These are phyloP conservation scores for Coemansia furcata DNA, from an alignment of 192 early-diverging fungal species.

Conservation along the genomic window DNA sequence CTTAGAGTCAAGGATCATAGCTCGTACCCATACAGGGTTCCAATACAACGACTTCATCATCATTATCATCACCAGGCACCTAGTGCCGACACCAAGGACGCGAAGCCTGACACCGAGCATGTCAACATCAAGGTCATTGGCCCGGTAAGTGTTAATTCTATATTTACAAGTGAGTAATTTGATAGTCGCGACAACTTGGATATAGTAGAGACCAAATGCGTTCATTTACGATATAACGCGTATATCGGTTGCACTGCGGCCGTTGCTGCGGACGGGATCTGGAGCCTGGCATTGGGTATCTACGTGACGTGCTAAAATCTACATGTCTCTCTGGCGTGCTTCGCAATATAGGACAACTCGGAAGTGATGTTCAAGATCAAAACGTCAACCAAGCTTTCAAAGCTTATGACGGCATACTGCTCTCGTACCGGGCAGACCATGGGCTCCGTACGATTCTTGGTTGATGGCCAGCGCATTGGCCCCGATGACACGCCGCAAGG, in stretches of 20 bases:
- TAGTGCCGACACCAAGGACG: conserved; percentile 48
- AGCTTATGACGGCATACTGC: conserved; percentile 94
- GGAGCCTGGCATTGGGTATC: not conserved
- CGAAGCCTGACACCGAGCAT: conserved; percentile 72
- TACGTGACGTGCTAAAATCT: not conserved
- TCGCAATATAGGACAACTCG: conserved; percentile 58
- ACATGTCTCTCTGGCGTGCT: not conserved
- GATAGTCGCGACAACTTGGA: not conserved
- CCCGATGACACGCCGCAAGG: conserved; percentile 80
- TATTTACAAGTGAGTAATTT: not conserved
- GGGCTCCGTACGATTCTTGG: conserved; percentile 83
- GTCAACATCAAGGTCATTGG: conserved; percentile 92
- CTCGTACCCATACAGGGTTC: no score
- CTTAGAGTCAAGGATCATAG: no score
- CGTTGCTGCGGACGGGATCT: not conserved
- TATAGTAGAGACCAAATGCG: not conserved
- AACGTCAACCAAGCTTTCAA: conserved; percentile 81
- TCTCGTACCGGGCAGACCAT: conserved; percentile 78
- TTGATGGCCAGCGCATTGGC: conserved; percentile 85
- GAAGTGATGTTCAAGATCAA: conserved; percentile 97
- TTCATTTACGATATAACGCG: not conserved
- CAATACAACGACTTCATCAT: no score
- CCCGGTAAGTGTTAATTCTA: conserved; percentile 60
- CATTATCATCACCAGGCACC: not conserved
- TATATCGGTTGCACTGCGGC: not conserved